Evolutionary conservation across 768 basidiomycete species (phyloP), one percentile per base, ranked within the genome.

Genomic region (Lentinus tigrinus): DNA sequence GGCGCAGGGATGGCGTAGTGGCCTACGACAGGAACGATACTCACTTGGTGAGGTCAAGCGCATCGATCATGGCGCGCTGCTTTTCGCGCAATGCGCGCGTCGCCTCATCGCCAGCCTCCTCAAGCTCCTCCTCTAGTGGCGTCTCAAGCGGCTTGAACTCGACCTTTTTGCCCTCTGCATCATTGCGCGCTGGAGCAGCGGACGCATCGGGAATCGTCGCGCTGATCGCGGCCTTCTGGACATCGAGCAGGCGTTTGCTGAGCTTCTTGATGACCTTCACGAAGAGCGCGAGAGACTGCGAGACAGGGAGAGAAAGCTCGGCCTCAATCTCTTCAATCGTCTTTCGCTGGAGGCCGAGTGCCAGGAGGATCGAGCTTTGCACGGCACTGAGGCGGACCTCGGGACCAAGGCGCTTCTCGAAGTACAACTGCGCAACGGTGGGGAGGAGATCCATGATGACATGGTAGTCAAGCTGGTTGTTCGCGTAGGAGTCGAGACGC

Each of bases 391-490:
- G 72, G 43, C 74, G 82, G 19, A 90, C 75, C 17, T 87, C 86
- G 4, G 78, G 78, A 1, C 85, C 86, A 3, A 90, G 71, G 31
- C 86, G 81, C 63, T 78, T 81, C 65, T 93, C 85, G 71, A 98
- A 99, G 75, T 89, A 96, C 14, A 98, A 77, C n/a, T 81, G 74
- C 3, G 93, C 85, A 37, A 94, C 74, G 0, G 77, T 81, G 0
- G 97, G 96, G 16, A 99, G 79, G 24, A 98, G 79, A 71, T 99
- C 97, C 39, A 98, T 80, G 56, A 98, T 84, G 65, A 96, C 93
- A 69, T 98, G 97, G 67, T 96, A 98, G 72, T 98, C 97, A 40
- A 98, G 81, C 85, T 90, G 88, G 69, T 94, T 94, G 71, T 97
- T 95, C 0, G 94, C 90, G 63, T 99, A 99, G 5, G 96, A 91